phyloP scores from a whole-genome alignment of 2,329 filamentous ascomycete species.

The Cytospora chrysosperma region DNA sequence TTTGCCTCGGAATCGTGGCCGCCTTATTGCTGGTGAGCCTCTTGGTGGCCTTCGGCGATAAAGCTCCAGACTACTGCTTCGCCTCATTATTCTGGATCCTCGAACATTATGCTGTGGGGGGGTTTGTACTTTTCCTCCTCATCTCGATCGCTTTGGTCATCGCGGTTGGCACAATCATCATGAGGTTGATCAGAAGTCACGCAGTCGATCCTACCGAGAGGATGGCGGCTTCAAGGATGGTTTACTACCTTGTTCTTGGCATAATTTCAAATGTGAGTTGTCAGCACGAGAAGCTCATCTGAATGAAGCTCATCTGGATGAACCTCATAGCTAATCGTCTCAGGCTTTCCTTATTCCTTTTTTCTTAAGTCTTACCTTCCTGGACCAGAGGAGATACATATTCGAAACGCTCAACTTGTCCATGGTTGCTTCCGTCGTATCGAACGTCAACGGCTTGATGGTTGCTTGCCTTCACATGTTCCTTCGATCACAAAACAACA shows the following conservation, averaged over 20 bases:
- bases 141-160: constrained; percentile 51
- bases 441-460: constrained; percentile 65
- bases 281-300: background rate
- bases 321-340: background rate
- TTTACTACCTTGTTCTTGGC: constrained; percentile 62
- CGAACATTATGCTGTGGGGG: constrained; percentile 56
- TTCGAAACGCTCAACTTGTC: constrained; percentile 49
- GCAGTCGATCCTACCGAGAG: constrained; percentile 59
- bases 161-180: constrained; percentile 54
- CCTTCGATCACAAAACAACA: constrained; percentile 60
- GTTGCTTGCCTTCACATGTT: constrained; percentile 67
- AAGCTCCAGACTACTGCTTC: constrained; percentile 61
- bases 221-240: constrained; percentile 65
- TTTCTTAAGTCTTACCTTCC: constrained; percentile 57
- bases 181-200: constrained; percentile 54
- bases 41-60: constrained; percentile 55
- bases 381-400: constrained; percentile 36
- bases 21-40: constrained; percentile 56
- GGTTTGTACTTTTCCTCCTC: constrained; percentile 52
- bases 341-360: constrained; percentile 62
- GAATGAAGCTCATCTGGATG: background rate
- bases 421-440: constrained; percentile 64
- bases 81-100: constrained; percentile 69
- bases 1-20: constrained; percentile 53
- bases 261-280: constrained; percentile 56